Evolutionary conservation across 2,329 filamentous ascomycete genomes (phyloP).

Genomic region (Ascochyta lentis): DNA sequence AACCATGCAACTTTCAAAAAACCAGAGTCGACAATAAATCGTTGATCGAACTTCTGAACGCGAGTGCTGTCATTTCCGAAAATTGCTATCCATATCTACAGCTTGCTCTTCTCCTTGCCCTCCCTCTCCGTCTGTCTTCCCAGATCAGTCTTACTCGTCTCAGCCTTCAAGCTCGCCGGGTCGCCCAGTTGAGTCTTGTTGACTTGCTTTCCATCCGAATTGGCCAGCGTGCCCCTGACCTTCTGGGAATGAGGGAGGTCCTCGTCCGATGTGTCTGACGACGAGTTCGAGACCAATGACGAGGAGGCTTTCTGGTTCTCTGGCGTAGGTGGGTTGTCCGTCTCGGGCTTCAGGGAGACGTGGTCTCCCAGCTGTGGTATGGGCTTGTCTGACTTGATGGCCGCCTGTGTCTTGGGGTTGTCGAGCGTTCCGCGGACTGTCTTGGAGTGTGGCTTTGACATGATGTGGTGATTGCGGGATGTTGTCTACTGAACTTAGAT

Average conservation of each 20-base stretch:
- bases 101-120: slow-evolving; percentile 28
- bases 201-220: slow-evolving; percentile 27
- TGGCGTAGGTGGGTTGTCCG: slow-evolving; percentile 19
- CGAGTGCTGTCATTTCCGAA: not conserved
- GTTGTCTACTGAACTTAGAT: not conserved
- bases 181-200: slow-evolving; percentile 40
- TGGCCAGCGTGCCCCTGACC: slow-evolving; percentile 34
- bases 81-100: slow-evolving; percentile 8
- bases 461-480: slow-evolving; percentile 5
- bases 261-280: slow-evolving; percentile 20
- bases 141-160: slow-evolving; percentile 31
- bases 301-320: slow-evolving; percentile 10
- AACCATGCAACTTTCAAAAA: not conserved
- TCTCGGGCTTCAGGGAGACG: slow-evolving; percentile 31
- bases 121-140: slow-evolving; percentile 29
- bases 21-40: not conserved
- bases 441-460: slow-evolving; percentile 31
- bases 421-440: slow-evolving; percentile 43
- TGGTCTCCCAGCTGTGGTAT: slow-evolving; percentile 34
- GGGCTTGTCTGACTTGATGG: slow-evolving; percentile 20
- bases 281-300: slow-evolving; percentile 9
- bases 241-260: slow-evolving; percentile 33
- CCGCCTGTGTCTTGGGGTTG: slow-evolving; percentile 37
- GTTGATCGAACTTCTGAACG: not conserved
- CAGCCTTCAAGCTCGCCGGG: slow-evolving; percentile 38